Base-by-base conservation (phyloP, 805 yeast genomes). In the Peterozyma xylosa region DNA sequence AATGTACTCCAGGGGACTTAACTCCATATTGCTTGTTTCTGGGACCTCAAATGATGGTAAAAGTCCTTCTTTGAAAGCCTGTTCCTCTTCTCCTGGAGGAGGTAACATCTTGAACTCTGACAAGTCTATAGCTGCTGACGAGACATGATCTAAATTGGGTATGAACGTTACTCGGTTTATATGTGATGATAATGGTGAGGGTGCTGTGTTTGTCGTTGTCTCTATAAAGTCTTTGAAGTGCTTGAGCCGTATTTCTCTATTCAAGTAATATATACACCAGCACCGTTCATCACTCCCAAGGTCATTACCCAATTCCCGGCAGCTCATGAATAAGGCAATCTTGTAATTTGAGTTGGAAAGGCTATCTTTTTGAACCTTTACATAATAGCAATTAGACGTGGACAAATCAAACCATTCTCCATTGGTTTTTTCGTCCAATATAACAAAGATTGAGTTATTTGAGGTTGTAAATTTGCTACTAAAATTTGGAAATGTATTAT, bases 221-320 rank as follows among this genome's bases (percentile, higher is more conserved):
- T 41, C 47, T 33, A 16, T 27, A 21, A 41, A 15, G 6, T 37
- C 39, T 18, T 30, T 33, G 13, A 45, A 30, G 5, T 27, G 21
- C 36, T 41, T 45, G 42, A 45, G 34, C 29, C 33, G 41, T 16
- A 45, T 5, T 2, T 45, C 47, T 32, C 38, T 45, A 13, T 37
- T 21, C 21, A 45, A 35, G 29, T 37, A 17, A 13, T 37, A 38
- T 9, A 45, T 11, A 3, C 47, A 43, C 39, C 42, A 45, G 27
- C 27, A 21, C 4, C 27, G 27, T 7, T 7, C 27, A 21, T 21
- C 7, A 21, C 27, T 21, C 27, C 7, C 27, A 7, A 21, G 27
- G 4, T 7, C 27, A 21, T 21, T 7, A 18, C 40, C 34, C 6
- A 37, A 32, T 5, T 9, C 33, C 6, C 30, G 18, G 32, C 30